Base-by-base conservation (phyloP, 805 yeast genomes). In the Starmerella apis region DNA sequence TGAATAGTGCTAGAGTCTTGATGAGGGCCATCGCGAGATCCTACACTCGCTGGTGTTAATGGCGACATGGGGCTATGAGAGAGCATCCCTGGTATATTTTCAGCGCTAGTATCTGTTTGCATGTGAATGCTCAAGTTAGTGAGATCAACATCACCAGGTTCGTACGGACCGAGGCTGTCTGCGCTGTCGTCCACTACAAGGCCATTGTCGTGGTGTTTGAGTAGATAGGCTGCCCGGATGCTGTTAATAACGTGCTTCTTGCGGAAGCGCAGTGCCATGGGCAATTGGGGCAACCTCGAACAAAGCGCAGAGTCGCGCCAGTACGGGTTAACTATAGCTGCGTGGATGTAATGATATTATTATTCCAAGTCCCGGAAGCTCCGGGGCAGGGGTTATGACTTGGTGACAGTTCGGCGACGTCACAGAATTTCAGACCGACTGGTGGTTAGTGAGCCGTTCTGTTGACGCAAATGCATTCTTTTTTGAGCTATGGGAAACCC, bases 211-310 rank as follows among this genome's bases (percentile, higher is more conserved):
- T 43, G 35, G 33, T 50, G 49, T 24, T 43, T 49, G 22, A 46
- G 33, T n/a, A 47, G 49, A 32, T 65, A 65, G 22, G 61, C 56
- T 13, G 61, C 58, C 32, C 68, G 54, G 14, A 66, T 56, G 36
- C 60, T 60, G 32, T 56, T 52, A 9, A 65, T 55, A 23, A 66
- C 61, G 46, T 62, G 64, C 48, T 63, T 64, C 30, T 60, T 56
- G 46, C 61, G 60, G 51, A 57, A 60, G 28, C 58, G 43, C 51
- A 64, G 54, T 25, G 66, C 58, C 68, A 64, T 64, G 32, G n/a
- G 22, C 44, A 14, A 31, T 14, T 6, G 18, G 6, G 35, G 16
- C 35, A 11, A 11, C 35, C 35, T 31, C n/a, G 7, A 18, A 5
- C 18, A 14, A n/a, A 7, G 35, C 35, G 35, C 35, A 31, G 35